Evolutionary conservation across 352 stramenopile species (phyloP).

Genomic region (Thraustochytrium sp.): DNA sequence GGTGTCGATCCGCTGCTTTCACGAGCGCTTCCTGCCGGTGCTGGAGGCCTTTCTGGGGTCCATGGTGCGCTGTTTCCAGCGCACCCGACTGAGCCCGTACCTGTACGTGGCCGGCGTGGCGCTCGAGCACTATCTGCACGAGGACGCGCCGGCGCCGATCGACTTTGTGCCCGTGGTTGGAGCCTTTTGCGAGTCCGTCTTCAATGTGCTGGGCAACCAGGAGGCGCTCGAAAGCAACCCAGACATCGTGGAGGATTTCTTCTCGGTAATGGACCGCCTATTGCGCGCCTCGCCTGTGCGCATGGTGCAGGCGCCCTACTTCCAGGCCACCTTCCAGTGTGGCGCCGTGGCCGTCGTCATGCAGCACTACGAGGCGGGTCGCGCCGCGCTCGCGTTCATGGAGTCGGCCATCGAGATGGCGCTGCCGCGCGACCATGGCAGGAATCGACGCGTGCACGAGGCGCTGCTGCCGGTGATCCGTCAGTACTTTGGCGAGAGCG

Average conservation of each 20-base stretch:
- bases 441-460: not conserved
- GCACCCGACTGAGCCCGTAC: not conserved
- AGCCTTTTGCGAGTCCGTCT: not conserved
- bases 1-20: not conserved
- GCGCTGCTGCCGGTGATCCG: not conserved
- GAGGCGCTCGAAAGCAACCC: not conserved
- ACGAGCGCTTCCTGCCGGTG: not conserved
- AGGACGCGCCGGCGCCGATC: not conserved
- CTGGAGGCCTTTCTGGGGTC: not conserved
- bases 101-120: conserved; percentile 8
- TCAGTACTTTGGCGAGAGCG: not conserved
- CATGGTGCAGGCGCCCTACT: not conserved
- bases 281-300: not conserved
- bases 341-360: not conserved
- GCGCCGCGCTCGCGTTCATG: not conserved
- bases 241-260: conserved; percentile 35
- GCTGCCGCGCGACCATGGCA: not conserved
- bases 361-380: not conserved
- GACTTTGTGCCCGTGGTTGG: not conserved
- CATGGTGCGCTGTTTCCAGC: not conserved
- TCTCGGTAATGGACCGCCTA: not conserved
- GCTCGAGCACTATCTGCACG: not conserved
- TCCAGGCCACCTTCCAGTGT: not conserved
- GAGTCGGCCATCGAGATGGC: not conserved
- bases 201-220: not conserved